Percentiles rank a stretch among this genome's conserved stretches.
phyloP scores from a whole-genome alignment of 371 early-diverging fungal species.

The Choanephora cucurbitarum region DNA sequence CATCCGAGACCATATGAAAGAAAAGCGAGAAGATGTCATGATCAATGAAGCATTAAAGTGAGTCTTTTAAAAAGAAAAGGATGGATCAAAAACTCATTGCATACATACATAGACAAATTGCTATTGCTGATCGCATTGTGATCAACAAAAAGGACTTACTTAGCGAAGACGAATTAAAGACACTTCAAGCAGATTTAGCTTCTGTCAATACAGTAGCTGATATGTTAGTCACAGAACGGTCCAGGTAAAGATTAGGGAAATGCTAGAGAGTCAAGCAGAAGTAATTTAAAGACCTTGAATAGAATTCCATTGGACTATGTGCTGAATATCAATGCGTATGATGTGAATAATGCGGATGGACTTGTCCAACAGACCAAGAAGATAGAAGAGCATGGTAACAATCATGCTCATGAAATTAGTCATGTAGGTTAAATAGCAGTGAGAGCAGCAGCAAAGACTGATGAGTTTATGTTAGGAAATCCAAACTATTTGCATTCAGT shows the following conservation, averaged over 20 bases:
- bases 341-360: conserved; percentile 43
- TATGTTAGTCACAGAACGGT: conserved; percentile 55
- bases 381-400: conserved; percentile 32
- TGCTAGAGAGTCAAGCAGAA: too few relatives aligned
- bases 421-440: conserved; percentile 28
- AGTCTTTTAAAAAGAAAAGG: not conserved
- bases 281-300: not conserved
- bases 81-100: too few relatives aligned
- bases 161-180: conserved; percentile 39
- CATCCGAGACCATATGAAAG: conserved; percentile 59
- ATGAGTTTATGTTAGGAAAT: conserved; percentile 40
- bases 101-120: conserved; percentile 74
- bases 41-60: conserved; percentile 76
- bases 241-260: conserved; percentile 55
- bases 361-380: conserved; percentile 36
- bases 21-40: conserved; percentile 53
- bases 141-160: conserved; percentile 95
- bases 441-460: not conserved
- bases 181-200: conserved; percentile 54
- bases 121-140: conserved; percentile 92
- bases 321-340: conserved; percentile 78
- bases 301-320: conserved; percentile 76
- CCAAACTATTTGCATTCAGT: conserved; percentile 56
- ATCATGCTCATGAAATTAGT: conserved; percentile 45
- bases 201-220: conserved; percentile 68